These are phyloP conservation scores for Colletotrichum tofieldiae DNA, from an alignment of 2,329 filamentous ascomycete species.

Conservation along the genomic window DNA sequence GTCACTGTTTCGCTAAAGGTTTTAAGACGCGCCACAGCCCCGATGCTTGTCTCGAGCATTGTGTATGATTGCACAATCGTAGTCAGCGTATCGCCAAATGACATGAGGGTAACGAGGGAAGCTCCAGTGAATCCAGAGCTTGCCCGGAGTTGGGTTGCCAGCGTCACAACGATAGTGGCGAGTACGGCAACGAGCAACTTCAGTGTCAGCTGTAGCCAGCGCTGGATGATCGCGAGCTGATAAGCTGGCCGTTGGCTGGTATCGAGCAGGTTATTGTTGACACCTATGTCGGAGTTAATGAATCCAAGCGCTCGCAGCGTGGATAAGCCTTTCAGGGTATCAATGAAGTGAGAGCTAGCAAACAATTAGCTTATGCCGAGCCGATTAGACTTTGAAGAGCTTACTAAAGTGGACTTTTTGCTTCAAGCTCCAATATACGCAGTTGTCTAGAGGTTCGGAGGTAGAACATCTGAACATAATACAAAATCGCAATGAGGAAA, in stretches of 20 bases:
- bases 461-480: slow-evolving; percentile 70
- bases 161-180: slow-evolving; percentile 62
- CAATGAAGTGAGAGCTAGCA: slow-evolving; percentile 66
- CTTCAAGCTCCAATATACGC: slow-evolving; percentile 73
- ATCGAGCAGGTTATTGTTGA: slow-evolving; percentile 66
- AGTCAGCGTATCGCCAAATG: slow-evolving; percentile 52
- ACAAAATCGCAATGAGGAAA: slow-evolving; percentile 62
- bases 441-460: slow-evolving; percentile 74
- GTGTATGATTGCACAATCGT: slow-evolving; percentile 54
- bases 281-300: slow-evolving; percentile 59
- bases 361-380: not conserved
- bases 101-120: slow-evolving; percentile 56
- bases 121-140: slow-evolving; percentile 58
- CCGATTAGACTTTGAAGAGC: slow-evolving; percentile 31
- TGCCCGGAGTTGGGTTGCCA: slow-evolving; percentile 61
- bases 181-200: slow-evolving; percentile 65
- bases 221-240: slow-evolving; percentile 70
- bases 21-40: slow-evolving; percentile 49
- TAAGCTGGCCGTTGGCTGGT: slow-evolving; percentile 71
- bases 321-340: slow-evolving; percentile 68
- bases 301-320: slow-evolving; percentile 73
- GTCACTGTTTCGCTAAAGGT: slow-evolving; percentile 48
- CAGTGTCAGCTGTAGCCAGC: slow-evolving; percentile 69
- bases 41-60: slow-evolving; percentile 49
- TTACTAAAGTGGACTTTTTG: slow-evolving; percentile 72